Evolutionary conservation across 495 filamentous ascomycete species (phyloP).

Genomic region (Penicillium antarcticum): DNA sequence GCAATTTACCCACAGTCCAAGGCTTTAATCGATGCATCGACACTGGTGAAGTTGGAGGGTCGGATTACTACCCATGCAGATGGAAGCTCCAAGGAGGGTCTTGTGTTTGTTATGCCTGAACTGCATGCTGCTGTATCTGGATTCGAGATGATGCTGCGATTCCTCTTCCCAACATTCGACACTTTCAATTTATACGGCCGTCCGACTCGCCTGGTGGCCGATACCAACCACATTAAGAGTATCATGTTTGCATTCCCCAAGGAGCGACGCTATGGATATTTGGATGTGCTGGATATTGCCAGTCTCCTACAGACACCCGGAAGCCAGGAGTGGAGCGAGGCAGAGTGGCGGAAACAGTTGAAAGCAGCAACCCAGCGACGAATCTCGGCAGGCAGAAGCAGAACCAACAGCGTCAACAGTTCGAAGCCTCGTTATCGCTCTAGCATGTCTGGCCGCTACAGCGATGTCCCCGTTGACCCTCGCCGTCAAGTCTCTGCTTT

Average conservation of each 20-base stretch:
- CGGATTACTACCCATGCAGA: slow-evolving; percentile 80
- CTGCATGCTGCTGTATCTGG: slow-evolving; percentile 84
- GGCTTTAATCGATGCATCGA: slow-evolving; percentile 89
- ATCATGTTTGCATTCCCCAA: slow-evolving; percentile 99
- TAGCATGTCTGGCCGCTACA: slow-evolving; percentile 56
- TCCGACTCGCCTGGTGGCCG: slow-evolving; percentile 81
- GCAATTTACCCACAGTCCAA: slow-evolving; percentile 95
- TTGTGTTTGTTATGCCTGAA: slow-evolving; percentile 98
- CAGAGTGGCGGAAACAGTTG: slow-evolving; percentile 84
- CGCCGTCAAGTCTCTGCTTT: slow-evolving; percentile 45
- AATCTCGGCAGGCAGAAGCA: slow-evolving; percentile 53
- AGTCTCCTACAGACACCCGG: slow-evolving; percentile 73
- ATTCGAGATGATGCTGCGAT: slow-evolving; percentile 96
- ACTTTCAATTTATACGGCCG: slow-evolving; percentile 90
- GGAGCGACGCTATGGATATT: slow-evolving; percentile 81
- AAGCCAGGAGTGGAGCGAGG: slow-evolving; percentile 75
- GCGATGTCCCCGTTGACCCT: slow-evolving; percentile 30
- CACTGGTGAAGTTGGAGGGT: slow-evolving; percentile 91
- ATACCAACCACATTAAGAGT: slow-evolving; percentile 78
- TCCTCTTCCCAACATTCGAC: slow-evolving; percentile 91
- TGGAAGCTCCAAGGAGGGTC: slow-evolving; percentile 76
- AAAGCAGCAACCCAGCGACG: slow-evolving; percentile 87
- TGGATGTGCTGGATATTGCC: slow-evolving; percentile 83
- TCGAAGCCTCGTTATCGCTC: slow-evolving; percentile 61
- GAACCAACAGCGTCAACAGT: slow-evolving; percentile 58